These are phyloP conservation scores for Schizothecium vesticola DNA, from an alignment of 495 filamentous ascomycete species.

Conservation along the genomic window DNA sequence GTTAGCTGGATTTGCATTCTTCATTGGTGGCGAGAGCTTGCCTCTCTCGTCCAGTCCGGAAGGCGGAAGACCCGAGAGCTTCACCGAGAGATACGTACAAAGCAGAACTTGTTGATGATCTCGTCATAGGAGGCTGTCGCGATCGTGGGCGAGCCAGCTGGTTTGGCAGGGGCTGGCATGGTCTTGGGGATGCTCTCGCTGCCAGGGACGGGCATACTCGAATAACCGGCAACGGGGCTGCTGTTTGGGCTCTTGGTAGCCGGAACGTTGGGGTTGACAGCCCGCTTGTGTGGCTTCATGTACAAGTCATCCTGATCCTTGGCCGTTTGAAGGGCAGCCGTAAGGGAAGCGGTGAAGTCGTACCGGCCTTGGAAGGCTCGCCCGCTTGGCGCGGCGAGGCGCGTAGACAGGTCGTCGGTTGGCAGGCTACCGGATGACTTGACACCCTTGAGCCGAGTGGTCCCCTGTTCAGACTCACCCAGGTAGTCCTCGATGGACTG, in stretches of 20 bases:
- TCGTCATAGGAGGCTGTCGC: constrained; percentile 87
- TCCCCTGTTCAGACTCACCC: constrained; percentile 40
- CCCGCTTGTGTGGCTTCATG: constrained; percentile 43
- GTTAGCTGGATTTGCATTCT: constrained; percentile 15
- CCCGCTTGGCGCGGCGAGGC: constrained; percentile 52
- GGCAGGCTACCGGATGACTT: constrained; percentile 42
- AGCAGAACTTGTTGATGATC: constrained; percentile 95
- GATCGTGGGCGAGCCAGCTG: constrained; percentile 45
- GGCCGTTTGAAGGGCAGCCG: constrained; percentile 68
- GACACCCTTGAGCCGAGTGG: constrained; percentile 48
- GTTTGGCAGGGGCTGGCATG: constrained; percentile 8
- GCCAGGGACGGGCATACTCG: neutral
- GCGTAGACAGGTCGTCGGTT: constrained; percentile 44
- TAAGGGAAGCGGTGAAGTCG: constrained; percentile 85
- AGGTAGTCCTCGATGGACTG: constrained; percentile 52
- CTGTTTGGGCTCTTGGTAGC: constrained; percentile 12
- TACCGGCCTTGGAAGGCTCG: constrained; percentile 89
- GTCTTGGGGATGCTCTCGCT: neutral
- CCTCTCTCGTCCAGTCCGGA: constrained; percentile 24
- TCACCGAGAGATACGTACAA: constrained; percentile 66
- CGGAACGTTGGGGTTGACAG: constrained; percentile 13
- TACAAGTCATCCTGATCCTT: constrained; percentile 49
- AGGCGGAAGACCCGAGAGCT: constrained; percentile 17
- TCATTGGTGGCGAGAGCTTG: constrained; percentile 11
- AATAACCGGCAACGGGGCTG: constrained; percentile 12